Evolutionary conservation across 345 rosid species (phyloP).

Genomic region (Populus ilicifolia): DNA sequence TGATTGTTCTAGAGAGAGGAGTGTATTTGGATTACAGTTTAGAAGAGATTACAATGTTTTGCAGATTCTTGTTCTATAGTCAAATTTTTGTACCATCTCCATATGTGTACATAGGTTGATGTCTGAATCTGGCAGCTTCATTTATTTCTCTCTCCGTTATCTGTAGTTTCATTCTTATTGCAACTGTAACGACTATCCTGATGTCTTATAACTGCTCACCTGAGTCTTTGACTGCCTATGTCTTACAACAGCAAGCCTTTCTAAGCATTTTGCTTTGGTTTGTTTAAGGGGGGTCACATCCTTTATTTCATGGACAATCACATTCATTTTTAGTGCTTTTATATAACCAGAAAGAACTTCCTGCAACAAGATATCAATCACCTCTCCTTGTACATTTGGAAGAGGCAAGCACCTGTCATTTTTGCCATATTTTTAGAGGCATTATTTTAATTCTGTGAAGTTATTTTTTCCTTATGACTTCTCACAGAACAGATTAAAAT

Average conservation of each 20-base stretch:
- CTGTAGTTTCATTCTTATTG: background rate
- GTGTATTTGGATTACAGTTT: background rate
- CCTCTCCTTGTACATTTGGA: background rate
- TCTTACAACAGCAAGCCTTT: background rate
- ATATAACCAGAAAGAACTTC: background rate
- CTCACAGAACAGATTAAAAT: background rate
- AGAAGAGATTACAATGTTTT: background rate
- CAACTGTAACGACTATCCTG: background rate
- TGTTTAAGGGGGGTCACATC: background rate
- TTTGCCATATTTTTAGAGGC: background rate
- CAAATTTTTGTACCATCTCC: background rate
- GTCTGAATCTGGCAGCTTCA: background rate
- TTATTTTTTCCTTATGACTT: background rate
- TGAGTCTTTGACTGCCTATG: background rate
- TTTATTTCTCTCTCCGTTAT: background rate
- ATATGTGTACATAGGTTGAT: no score
- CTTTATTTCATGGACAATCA: background rate
- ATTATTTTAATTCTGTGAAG: background rate
- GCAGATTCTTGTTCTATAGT: background rate
- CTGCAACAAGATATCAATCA: background rate
- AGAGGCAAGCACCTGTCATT: background rate
- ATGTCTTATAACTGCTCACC: background rate
- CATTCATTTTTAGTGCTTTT: background rate
- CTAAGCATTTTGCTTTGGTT: background rate
- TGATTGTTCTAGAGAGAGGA: background rate